Evolutionary conservation across 495 filamentous ascomycete genomes (phyloP).

Genomic region (Hypoxylon cercidicola): DNA sequence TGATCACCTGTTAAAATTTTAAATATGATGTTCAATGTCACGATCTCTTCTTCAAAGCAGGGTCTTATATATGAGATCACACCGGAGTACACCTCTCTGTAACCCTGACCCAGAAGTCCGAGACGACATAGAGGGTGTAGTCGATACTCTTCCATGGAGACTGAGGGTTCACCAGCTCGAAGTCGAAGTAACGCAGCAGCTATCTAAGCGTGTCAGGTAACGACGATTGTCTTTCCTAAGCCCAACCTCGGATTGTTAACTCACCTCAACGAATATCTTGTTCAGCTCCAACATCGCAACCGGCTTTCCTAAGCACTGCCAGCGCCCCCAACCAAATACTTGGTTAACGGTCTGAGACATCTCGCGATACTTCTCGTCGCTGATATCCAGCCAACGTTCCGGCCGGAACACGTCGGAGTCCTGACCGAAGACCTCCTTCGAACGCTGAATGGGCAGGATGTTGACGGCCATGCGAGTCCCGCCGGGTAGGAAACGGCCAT

Average conservation of each 20-base stretch:
- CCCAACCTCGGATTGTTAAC: constrained; percentile 1
- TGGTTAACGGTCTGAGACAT: constrained; percentile 49
- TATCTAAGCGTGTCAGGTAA: constrained; percentile 20
- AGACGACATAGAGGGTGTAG: too few relatives aligned
- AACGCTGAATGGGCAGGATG: constrained; percentile 41
- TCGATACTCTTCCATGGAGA: too few relatives aligned
- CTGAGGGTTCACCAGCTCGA: constrained; percentile 56
- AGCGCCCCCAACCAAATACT: constrained; percentile 52
- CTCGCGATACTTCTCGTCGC: constrained; percentile 34
- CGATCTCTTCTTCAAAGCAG: too few relatives aligned
- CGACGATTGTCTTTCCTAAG: not conserved
- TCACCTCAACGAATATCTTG: constrained; percentile 63
- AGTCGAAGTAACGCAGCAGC: constrained; percentile 61
- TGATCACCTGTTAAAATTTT: too few relatives aligned
- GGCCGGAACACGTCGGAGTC: constrained; percentile 61
- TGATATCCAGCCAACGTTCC: constrained; percentile 61
- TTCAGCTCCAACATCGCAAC: constrained; percentile 58
- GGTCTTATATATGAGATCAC: too few relatives aligned
- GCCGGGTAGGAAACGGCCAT: constrained; percentile 63
- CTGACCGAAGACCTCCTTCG: constrained; percentile 54
- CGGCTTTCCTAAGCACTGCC: constrained; percentile 51
- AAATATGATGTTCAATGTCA: too few relatives aligned
- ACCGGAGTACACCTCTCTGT: too few relatives aligned
- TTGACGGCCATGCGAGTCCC: constrained; percentile 64
- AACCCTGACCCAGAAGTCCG: too few relatives aligned